A percentile compares a stretch with the other conserved stretches of the same genome.
Evolutionary conservation across 106 monocot genomes (phyloP).

Genomic region (Chionographis japonica): DNA sequence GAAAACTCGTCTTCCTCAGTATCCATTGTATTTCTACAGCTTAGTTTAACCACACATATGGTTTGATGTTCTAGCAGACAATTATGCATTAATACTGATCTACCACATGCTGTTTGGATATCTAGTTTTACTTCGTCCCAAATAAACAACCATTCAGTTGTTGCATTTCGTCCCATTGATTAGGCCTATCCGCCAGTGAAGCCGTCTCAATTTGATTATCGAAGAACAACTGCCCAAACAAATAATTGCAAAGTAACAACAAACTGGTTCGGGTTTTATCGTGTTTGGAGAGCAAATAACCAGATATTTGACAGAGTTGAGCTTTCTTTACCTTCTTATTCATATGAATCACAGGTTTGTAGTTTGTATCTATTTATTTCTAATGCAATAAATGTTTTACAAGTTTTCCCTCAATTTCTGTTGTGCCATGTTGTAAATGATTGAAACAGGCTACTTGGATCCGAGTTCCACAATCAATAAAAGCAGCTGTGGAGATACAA

Average conservation of each 20-base stretch:
- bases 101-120: too few species aligned
- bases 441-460: conserved; percentile 74
- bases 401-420: neutral
- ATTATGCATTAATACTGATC: too few species aligned
- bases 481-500: conserved; percentile 45
- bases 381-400: neutral
- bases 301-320: conserved; percentile 69
- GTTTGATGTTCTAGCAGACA: too few species aligned
- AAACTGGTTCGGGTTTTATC: conserved; percentile 88
- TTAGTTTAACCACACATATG: too few species aligned
- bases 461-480: conserved; percentile 52
- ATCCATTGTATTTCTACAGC: too few species aligned
- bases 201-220: conserved; percentile 16
- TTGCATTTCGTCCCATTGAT: neutral
- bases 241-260: conserved; percentile 79
- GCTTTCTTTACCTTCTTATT: conserved; percentile 74
- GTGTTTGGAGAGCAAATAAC: conserved; percentile 65
- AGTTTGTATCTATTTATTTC: neutral
- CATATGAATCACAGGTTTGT: conserved; percentile 72
- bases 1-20: too few species aligned
- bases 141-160: too few species aligned
- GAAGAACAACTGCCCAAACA: conserved; percentile 55
- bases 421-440: neutral
- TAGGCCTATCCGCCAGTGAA: conserved; percentile 59
- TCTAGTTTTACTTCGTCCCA: too few species aligned